Evolutionary conservation across 768 basidiomycete species (phyloP).

Genomic region (Suillus cothurnatus): DNA sequence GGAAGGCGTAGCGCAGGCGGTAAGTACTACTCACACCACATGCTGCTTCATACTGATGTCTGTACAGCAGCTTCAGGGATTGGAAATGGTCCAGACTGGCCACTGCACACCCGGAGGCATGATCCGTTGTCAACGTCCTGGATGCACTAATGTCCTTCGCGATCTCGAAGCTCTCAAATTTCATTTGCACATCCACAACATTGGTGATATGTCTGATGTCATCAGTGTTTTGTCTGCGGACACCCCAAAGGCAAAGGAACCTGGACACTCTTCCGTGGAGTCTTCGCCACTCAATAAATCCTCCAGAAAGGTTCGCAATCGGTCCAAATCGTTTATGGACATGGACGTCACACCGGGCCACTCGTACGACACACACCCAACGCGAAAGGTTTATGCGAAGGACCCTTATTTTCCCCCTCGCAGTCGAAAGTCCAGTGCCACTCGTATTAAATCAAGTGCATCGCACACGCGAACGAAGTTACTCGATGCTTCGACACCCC

Average conservation of each 20-base stretch:
- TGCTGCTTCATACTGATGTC: slow-evolving; percentile 4
- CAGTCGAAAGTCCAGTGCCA: background rate
- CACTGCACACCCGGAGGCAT: slow-evolving; percentile 31
- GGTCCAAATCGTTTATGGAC: slow-evolving; percentile 20
- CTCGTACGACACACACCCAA: background rate
- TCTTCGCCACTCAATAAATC: background rate
- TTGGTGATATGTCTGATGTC: slow-evolving; percentile 36
- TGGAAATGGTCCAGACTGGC: slow-evolving; percentile 27
- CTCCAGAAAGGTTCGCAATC: slow-evolving; percentile 15
- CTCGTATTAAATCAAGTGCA: background rate
- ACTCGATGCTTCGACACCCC: background rate
- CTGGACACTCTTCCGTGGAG: background rate
- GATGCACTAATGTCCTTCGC: slow-evolving; percentile 46
- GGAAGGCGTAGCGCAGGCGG: slow-evolving; percentile 40
- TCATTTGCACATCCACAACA: slow-evolving; percentile 60
- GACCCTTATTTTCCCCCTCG: background rate
- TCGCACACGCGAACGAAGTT: background rate
- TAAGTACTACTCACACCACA: slow-evolving; percentile 28
- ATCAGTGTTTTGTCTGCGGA: background rate
- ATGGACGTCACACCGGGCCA: background rate
- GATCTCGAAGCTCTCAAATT: slow-evolving; percentile 48
- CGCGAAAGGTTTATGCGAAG: background rate
- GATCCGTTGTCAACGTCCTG: slow-evolving; percentile 47
- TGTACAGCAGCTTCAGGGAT: slow-evolving; percentile 26
- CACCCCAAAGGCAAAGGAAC: background rate